phyloP scores from a whole-genome alignment of 2,329 filamentous ascomycete species.

The Myriosclerotinia curreyana region DNA sequence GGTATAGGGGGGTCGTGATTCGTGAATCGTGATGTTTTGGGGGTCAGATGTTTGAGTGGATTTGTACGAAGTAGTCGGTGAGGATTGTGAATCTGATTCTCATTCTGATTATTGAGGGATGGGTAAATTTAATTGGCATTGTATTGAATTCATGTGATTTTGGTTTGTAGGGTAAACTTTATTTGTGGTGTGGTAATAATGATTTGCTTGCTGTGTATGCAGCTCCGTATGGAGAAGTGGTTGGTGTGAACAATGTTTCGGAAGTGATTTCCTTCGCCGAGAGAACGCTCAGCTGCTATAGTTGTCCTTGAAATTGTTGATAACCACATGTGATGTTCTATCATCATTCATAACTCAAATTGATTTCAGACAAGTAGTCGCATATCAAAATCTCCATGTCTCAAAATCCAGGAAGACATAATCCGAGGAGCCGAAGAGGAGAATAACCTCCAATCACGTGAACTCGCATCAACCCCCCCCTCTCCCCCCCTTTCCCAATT shows the following conservation, averaged over 20 bases:
- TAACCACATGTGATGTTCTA: constrained; percentile 4
- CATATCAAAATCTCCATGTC: constrained; percentile 1
- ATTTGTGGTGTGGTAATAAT: neutral
- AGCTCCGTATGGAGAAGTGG: no score
- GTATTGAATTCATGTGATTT: neutral
- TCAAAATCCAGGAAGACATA: neutral
- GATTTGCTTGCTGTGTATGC: no score
- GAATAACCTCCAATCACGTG: neutral
- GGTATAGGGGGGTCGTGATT: neutral
- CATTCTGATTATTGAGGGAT: neutral
- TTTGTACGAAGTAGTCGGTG: constrained; percentile 15
- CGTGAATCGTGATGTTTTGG: neutral
- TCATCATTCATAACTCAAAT: neutral
- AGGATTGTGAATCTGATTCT: neutral
- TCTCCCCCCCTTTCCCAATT: no score
- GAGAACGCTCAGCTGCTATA: neutral
- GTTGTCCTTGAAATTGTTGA: neutral
- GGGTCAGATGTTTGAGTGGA: constrained; percentile 4
- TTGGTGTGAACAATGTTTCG: no score
- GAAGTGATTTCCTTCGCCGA: no score
- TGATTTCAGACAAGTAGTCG: neutral
- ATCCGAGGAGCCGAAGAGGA: neutral
- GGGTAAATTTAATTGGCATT: neutral
- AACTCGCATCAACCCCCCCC: neutral
- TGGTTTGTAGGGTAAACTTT: neutral